Evolutionary conservation across 1,139 yeast genomes (phyloP), one percentile per base, ranked within the genome.

Genomic region (Saccharomyces pastorianus): DNA sequence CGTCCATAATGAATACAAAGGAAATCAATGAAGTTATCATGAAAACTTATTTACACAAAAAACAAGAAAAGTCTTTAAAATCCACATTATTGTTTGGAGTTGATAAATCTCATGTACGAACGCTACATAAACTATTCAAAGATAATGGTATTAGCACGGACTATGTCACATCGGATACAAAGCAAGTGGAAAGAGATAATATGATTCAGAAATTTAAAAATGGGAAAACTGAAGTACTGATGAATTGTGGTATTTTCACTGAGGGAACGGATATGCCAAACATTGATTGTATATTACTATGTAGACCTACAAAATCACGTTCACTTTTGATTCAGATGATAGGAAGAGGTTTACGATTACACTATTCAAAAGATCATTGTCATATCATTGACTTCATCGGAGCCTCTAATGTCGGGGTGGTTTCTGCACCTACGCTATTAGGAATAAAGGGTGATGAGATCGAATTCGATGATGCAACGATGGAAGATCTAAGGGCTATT

Each of bases 251-350:
- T 26, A 89, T 91, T 2, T 85, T 91, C 62, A 91, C 96, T 0
- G 99, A 93, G 69, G 99, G 99, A 0, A 89, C 98, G 0, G 98
- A 91, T 71, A 84, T 91, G 25, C 98, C 98, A 2, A 84, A 85
- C 59, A 86, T 91, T 55, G 98, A 91, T 66, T 84, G 90, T 28
- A 73, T 91, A 7, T 74, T 91, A 50, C 71, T 91, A 34, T 87
- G 89, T 4, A 73, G 97, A 46, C 97, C 97, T 0, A 88, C 97
- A 0, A 77, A 77, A 56, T 89, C 97, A 0, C 72, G 83, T 32
- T 81, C 87, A 0, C 71, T 90, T 50, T 70, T 89, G 49, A 78
- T 83, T 17, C 99, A 91, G 66, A 91, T 91, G 96, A 79, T 91
- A 27, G 99, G 99, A 0, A 76, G 98, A 57, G 98, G 98, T 0